phyloP scores from a whole-genome alignment of 805 yeast species.

The Schwanniomyces polymorphus region DNA sequence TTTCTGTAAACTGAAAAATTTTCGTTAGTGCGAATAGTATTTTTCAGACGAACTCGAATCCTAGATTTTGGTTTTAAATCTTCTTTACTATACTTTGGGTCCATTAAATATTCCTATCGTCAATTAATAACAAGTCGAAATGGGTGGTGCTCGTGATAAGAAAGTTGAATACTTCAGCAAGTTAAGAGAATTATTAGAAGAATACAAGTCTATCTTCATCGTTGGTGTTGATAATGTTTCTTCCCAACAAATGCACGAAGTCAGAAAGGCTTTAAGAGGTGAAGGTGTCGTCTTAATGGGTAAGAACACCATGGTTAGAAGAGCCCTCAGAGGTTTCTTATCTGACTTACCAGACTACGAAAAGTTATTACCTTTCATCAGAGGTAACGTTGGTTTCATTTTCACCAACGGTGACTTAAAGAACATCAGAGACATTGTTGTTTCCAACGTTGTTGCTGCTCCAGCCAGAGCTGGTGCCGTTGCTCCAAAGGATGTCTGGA shows the following conservation, averaged over 20 bases:
- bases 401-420: slow-evolving; percentile 97
- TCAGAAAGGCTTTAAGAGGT: slow-evolving; percentile 95
- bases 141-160: slow-evolving; percentile 99
- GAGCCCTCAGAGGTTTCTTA: slow-evolving; percentile 97
- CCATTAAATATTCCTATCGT: slow-evolving; percentile 93
- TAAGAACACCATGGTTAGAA: slow-evolving; percentile 99
- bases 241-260: slow-evolving; percentile 99
- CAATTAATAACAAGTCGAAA: slow-evolving; percentile 74
- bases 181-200: slow-evolving; percentile 92
- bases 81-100: slow-evolving; percentile 23
- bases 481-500: slow-evolving; percentile 97
- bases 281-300: slow-evolving; percentile 98
- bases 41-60: background rate
- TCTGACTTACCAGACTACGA: slow-evolving; percentile 94
- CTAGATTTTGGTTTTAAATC: background rate
- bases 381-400: slow-evolving; percentile 99
- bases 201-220: slow-evolving; percentile 96
- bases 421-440: slow-evolving; percentile 83
- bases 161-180: slow-evolving; percentile 93
- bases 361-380: slow-evolving; percentile 90
- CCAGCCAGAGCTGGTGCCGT: slow-evolving; percentile 99
- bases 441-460: slow-evolving; percentile 97
- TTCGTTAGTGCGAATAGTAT: background rate
- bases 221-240: slow-evolving; percentile 99
- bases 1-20: background rate